These are phyloP conservation scores for Aspergillus tanneri DNA, from an alignment of 2,329 filamentous ascomycete genomes.

Conservation along the genomic window DNA sequence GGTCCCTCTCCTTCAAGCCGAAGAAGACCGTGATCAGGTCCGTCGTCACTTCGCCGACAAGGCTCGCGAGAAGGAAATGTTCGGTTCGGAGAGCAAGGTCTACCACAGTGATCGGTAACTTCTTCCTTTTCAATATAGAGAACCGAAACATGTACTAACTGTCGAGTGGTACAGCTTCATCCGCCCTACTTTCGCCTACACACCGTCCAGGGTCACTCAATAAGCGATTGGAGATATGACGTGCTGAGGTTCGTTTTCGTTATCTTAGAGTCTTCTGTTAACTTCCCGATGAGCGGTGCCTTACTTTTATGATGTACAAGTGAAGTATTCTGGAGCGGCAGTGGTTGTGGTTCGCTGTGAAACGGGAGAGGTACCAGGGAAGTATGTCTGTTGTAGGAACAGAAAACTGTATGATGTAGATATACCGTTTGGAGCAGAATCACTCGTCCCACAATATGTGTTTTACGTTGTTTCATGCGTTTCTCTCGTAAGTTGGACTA, in stretches of 20 bases:
- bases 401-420: conserved; percentile 32
- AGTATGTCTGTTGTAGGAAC: no score
- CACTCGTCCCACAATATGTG: conserved; percentile 26
- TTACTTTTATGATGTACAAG: conserved; percentile 5
- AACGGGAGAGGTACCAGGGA: conserved; percentile 6
- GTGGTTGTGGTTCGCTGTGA: conserved; percentile 4
- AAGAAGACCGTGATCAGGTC: conserved; percentile 94
- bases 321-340: conserved; percentile 1
- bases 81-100: conserved; percentile 78
- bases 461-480: conserved; percentile 11
- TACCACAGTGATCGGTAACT: conserved; percentile 86
- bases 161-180: conserved; percentile 63
- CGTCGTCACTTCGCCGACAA: conserved; percentile 82
- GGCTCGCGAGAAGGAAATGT: conserved; percentile 82
- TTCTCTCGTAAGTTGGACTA: neutral
- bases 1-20: conserved; percentile 88
- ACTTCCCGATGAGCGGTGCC: conserved; percentile 5
- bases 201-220: conserved; percentile 63
- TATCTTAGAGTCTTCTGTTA: conserved; percentile 8
- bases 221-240: conserved; percentile 38
- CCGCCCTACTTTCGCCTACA: conserved; percentile 73
- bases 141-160: conserved; percentile 16
- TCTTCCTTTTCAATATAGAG: neutral
- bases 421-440: conserved; percentile 32
- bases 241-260: conserved; percentile 9